Conservation (phyloP, 176 grass and related monocot species). For the Zea luxurians region DNA sequence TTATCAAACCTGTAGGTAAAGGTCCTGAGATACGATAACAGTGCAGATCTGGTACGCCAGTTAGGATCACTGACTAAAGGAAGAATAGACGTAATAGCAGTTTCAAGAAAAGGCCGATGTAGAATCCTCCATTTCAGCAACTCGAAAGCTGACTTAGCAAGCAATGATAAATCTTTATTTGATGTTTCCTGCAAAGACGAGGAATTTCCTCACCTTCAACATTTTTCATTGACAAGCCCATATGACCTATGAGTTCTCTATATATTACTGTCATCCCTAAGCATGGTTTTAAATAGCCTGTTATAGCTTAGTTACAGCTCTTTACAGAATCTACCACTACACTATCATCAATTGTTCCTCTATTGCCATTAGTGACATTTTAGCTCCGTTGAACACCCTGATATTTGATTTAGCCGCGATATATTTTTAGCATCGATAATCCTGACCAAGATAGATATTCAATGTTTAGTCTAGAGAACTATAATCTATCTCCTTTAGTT, state of each 20-base stretch:
- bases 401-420: too few species aligned
- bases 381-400: too few species aligned
- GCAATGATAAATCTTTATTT: slow-evolving; percentile 89
- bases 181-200: slow-evolving; percentile 73
- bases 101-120: slow-evolving; percentile 69
- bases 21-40: slow-evolving; percentile 69
- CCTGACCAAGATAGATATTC: too few species aligned
- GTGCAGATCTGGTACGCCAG: slow-evolving; percentile 88
- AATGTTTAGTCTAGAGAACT: too few species aligned
- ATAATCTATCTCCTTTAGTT: too few species aligned
- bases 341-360: too few species aligned
- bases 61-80: slow-evolving; percentile 76
- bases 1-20: slow-evolving; percentile 88
- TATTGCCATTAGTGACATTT: too few species aligned
- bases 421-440: too few species aligned
- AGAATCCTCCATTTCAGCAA: slow-evolving; percentile 82
- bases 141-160: slow-evolving; percentile 89
- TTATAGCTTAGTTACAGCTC: too few species aligned
- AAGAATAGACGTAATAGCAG: slow-evolving; percentile 70
- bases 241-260: background rate
- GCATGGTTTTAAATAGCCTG: background rate
- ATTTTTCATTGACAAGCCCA: background rate
- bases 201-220: background rate
- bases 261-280: background rate
- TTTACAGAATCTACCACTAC: too few species aligned